Evolutionary conservation across 2,329 filamentous ascomycete genomes (phyloP).

Genomic region (Apiospora koreana): DNA sequence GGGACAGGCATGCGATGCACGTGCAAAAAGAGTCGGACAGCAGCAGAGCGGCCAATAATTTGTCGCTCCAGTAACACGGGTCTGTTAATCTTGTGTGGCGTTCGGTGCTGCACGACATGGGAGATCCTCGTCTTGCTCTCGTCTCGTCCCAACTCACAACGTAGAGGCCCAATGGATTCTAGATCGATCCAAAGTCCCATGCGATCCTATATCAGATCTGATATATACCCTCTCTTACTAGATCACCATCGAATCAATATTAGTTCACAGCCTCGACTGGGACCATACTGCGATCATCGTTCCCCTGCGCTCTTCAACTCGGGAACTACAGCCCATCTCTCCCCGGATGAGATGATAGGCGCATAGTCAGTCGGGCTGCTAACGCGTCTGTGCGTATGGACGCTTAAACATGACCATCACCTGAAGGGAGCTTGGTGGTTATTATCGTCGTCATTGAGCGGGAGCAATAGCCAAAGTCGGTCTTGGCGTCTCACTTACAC

Average conservation of each 20-base stretch:
- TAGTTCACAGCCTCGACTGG: background rate
- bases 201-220: background rate
- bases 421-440: too few relatives aligned
- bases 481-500: constrained; percentile 1
- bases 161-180: background rate
- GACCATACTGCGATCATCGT: background rate
- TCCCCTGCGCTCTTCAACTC: background rate
- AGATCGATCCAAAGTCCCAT: background rate
- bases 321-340: background rate
- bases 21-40: background rate
- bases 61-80: background rate
- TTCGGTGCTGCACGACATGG: background rate
- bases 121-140: background rate
- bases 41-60: background rate
- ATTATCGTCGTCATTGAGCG: background rate
- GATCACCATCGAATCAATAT: background rate
- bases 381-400: background rate
- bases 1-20: background rate
- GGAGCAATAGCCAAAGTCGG: background rate
- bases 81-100: background rate
- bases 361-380: background rate
- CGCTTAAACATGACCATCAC: background rate
- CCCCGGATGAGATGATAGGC: background rate
- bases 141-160: background rate
- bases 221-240: background rate